A percentile compares a stretch with the other conserved stretches of the same genome.
Evolutionary conservation across 2,329 filamentous ascomycete species (phyloP).

Genomic region (Fusarium acutatum): DNA sequence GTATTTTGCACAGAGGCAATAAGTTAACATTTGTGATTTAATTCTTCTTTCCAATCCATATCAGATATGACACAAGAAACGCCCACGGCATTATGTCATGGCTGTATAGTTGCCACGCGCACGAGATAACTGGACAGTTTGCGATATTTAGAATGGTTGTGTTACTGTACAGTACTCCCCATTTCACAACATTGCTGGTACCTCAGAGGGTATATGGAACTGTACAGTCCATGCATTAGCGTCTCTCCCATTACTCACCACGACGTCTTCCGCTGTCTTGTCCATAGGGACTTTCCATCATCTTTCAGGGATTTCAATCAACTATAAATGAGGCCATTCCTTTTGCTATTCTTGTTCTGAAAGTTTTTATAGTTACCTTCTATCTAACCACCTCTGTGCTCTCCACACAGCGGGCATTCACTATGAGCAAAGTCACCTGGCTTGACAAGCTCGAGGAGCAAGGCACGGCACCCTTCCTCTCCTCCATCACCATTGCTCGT

Average conservation of each 20-base stretch:
- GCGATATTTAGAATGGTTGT: background rate
- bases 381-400: accelerated
- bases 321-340: background rate
- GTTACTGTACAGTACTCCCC: background rate
- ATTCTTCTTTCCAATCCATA: background rate
- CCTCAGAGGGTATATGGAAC: background rate
- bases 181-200: too few relatives aligned
- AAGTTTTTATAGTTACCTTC: background rate
- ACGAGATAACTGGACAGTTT: background rate
- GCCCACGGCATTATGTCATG: background rate
- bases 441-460: background rate
- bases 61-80: background rate
- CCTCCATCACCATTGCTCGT: accelerated
- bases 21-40: accelerated
- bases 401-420: accelerated
- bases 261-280: too few relatives aligned
- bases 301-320: too few relatives aligned
- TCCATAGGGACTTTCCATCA: accelerated
- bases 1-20: too few relatives aligned
- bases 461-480: background rate
- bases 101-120: background rate
- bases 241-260: background rate
- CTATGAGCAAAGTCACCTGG: background rate
- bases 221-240: conserved; percentile 15
- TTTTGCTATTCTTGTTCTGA: too few relatives aligned